Evolutionary conservation across 805 yeast species (phyloP).

Genomic region (Starmerella lactis-condensi): DNA sequence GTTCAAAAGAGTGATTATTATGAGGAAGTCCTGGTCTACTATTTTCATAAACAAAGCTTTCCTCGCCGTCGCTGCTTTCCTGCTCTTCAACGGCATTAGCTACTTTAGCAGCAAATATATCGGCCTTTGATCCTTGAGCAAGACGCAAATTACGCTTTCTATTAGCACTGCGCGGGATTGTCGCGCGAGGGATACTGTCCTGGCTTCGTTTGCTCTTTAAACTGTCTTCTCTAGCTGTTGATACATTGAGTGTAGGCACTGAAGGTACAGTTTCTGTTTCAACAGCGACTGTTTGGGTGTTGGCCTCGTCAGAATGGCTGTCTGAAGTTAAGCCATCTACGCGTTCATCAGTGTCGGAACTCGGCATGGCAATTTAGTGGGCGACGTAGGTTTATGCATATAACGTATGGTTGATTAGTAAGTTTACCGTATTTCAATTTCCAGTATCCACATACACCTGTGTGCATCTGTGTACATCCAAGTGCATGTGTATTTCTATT

Average conservation of each 20-base stretch:
- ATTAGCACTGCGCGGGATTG: constrained; percentile 16
- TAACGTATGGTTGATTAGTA: too few species aligned
- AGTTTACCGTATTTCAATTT: too few species aligned
- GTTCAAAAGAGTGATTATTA: constrained; percentile 3
- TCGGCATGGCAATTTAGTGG: too few species aligned
- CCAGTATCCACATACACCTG: too few species aligned
- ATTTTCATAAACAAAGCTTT: constrained; percentile 84
- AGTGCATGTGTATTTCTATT: too few species aligned
- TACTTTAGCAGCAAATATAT: constrained; percentile 81
- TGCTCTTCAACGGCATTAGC: constrained; percentile 82
- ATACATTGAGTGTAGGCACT: constrained; percentile 24
- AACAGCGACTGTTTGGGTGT: constrained; percentile 24
- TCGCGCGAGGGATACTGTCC: constrained; percentile 17
- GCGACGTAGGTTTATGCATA: too few species aligned
- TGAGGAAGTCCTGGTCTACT: constrained; percentile 16
- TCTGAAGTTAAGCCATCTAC: too few species aligned
- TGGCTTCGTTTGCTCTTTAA: constrained; percentile 18
- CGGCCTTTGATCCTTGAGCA: constrained; percentile 53
- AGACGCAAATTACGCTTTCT: constrained; percentile 26
- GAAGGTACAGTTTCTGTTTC: constrained; percentile 48
- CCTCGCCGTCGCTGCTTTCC: constrained; percentile 66
- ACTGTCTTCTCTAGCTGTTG: constrained; percentile 6
- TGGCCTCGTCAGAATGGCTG: too few species aligned
- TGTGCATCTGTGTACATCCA: too few species aligned
- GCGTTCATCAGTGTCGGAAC: too few species aligned